A percentile compares a stretch with the other conserved stretches of the same genome.
Evolutionary conservation across 2,329 filamentous ascomycete genomes (phyloP).

Genomic region (Pestalotiopsis sp.): DNA sequence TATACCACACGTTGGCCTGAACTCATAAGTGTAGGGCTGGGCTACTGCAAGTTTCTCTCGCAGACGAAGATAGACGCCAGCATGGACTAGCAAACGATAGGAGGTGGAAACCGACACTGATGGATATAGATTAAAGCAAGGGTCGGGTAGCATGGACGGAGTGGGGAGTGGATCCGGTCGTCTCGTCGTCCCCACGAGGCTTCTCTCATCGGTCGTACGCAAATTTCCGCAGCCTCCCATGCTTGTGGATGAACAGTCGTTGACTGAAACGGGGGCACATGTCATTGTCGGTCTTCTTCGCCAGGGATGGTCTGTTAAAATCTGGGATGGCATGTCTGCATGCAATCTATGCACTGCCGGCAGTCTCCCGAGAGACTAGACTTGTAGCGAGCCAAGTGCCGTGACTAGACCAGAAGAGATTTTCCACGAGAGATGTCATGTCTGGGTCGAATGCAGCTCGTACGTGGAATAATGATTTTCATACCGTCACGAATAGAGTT

Average conservation of each 20-base stretch:
- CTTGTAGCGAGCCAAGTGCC: neutral
- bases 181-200: conserved; percentile 2
- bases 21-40: conserved; percentile 10
- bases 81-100: neutral
- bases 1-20: conserved; percentile 3
- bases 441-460: neutral
- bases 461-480: neutral
- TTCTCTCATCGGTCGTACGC: neutral
- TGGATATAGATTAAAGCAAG: conserved; percentile 13
- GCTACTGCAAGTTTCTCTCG: conserved; percentile 1
- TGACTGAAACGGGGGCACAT: conserved; percentile 4
- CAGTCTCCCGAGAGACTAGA: conserved; percentile 7
- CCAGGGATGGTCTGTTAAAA: neutral
- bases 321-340: neutral
- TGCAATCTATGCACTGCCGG: conserved; percentile 5
- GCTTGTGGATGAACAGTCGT: neutral
- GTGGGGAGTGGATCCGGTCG: conserved; percentile 3
- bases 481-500: neutral
- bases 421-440: neutral
- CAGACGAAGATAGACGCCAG: neutral
- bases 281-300: neutral
- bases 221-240: conserved; percentile 5
- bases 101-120: conserved; percentile 7
- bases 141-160: conserved; percentile 3
- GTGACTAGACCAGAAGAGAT: neutral